phyloP scores from a whole-genome alignment of 106 monocot genomes.

The Dioscorea zingiberensis region DNA sequence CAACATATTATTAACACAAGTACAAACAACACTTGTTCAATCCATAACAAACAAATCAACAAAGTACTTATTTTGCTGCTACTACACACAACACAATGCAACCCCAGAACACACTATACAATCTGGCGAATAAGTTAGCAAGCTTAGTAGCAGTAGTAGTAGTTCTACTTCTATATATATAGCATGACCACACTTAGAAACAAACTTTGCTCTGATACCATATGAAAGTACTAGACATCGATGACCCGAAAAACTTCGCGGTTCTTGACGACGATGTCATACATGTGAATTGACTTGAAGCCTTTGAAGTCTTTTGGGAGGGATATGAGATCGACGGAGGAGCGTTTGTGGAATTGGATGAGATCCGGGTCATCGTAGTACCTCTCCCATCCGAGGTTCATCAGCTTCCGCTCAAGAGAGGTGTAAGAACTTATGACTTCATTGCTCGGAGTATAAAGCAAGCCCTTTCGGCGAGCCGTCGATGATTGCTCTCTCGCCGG shows the following conservation, averaged over 20 bases:
- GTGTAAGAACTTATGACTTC: slow-evolving; percentile 40
- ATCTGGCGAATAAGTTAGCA: background rate
- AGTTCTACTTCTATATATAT: background rate
- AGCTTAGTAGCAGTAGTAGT: background rate
- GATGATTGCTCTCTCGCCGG: slow-evolving; percentile 37
- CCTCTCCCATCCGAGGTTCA: slow-evolving; percentile 43
- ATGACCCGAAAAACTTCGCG: slow-evolving; percentile 48
- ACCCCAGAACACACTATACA: background rate
- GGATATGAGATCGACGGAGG: slow-evolving; percentile 55
- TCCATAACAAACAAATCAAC: no score
- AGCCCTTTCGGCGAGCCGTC: slow-evolving; percentile 27
- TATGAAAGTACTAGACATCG: slow-evolving; percentile 12
- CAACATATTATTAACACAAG: no score
- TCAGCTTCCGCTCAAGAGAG: slow-evolving; percentile 43
- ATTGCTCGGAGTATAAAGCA: slow-evolving; percentile 42
- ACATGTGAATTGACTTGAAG: slow-evolving; percentile 63
- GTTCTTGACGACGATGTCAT: slow-evolving; percentile 71
- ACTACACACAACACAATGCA: background rate
- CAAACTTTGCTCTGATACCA: background rate
- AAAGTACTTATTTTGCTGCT: background rate
- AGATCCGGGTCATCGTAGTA: slow-evolving; percentile 48
- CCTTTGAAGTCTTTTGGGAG: slow-evolving; percentile 51
- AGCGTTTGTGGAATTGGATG: slow-evolving; percentile 60
- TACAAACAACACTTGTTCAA: no score
- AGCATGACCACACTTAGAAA: background rate